These are phyloP conservation scores for Miscanthus sacchariflorus DNA, from an alignment of 202 grass and related monocot species.

Conservation along the genomic window DNA sequence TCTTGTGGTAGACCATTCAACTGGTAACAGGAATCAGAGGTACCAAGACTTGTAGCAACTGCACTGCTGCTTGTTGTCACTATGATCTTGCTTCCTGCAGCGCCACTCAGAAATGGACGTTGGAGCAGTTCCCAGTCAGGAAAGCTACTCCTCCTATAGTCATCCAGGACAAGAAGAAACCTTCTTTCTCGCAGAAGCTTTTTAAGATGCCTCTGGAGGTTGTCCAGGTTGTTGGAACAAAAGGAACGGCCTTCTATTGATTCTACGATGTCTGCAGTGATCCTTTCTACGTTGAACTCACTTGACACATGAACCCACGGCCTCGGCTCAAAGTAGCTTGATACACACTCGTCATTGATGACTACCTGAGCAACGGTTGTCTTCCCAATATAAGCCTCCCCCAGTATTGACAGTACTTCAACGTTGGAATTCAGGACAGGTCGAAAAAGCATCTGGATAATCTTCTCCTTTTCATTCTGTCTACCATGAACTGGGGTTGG, in stretches of 20 bases:
- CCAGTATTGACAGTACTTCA: background rate
- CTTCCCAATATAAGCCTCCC: conserved; percentile 56
- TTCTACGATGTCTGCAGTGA: conserved; percentile 58
- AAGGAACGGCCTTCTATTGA: background rate
- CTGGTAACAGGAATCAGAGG: background rate
- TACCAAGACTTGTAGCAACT: conserved; percentile 10
- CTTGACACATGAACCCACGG: conserved; percentile 58
- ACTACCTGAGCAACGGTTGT: conserved; percentile 50
- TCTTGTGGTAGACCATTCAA: conserved; percentile 33
- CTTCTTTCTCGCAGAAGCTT: conserved; percentile 42
- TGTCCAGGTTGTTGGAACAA: conserved; percentile 25
- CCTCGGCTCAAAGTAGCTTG: conserved; percentile 40
- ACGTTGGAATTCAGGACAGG: too few species aligned
- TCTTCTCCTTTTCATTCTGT: too few species aligned
- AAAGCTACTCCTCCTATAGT: conserved; percentile 34
- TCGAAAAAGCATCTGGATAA: too few species aligned
- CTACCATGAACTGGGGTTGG: too few species aligned
- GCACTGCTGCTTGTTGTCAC: conserved; percentile 41
- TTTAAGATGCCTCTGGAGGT: conserved; percentile 23
- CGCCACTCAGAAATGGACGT: background rate
- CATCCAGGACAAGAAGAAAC: conserved; percentile 61
- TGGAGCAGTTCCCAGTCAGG: conserved; percentile 44
- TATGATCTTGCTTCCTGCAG: conserved; percentile 54
- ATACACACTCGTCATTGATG: conserved; percentile 22
- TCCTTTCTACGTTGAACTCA: conserved; percentile 32